These are phyloP conservation scores for Vanderwaltozyma polyspora DNA, from an alignment of 805 yeast genomes.

Conservation along the genomic window DNA sequence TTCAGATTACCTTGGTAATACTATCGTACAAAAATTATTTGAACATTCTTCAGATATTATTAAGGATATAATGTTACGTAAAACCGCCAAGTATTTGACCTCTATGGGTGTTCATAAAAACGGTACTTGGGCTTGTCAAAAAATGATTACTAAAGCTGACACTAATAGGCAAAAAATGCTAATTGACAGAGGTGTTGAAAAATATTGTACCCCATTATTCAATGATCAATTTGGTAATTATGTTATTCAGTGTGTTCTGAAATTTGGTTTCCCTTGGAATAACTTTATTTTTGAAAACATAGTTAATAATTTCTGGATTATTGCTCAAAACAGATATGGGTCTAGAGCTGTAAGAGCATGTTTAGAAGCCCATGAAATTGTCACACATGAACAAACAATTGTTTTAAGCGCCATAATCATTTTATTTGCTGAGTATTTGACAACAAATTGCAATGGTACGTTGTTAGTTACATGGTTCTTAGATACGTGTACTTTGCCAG, in stretches of 20 bases:
- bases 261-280: conserved; percentile 80
- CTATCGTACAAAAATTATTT: conserved; percentile 86
- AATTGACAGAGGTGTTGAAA: conserved; percentile 60
- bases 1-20: conserved; percentile 89
- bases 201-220: conserved; percentile 74
- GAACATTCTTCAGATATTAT: conserved; percentile 60
- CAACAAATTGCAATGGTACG: conserved; percentile 79
- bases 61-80: conserved; percentile 70
- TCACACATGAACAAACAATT: conserved; percentile 55
- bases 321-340: conserved; percentile 85
- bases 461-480: conserved; percentile 86
- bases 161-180: conserved; percentile 51
- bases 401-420: conserved; percentile 70
- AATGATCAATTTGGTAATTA: conserved; percentile 96
- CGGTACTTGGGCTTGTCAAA: conserved; percentile 99
- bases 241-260: conserved; percentile 86
- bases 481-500: conserved; percentile 65
- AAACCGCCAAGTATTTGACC: conserved; percentile 67
- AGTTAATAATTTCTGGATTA: conserved; percentile 62
- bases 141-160: conserved; percentile 68
- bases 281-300: conserved; percentile 82
- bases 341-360: conserved; percentile 92
- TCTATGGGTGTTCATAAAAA: conserved; percentile 93
- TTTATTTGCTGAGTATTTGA: conserved; percentile 65
- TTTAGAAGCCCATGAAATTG: conserved; percentile 59